Evolutionary conservation across 257 asterid species (phyloP), one percentile per base, ranked within the genome.

Genomic region (Catharanthus roseus): DNA sequence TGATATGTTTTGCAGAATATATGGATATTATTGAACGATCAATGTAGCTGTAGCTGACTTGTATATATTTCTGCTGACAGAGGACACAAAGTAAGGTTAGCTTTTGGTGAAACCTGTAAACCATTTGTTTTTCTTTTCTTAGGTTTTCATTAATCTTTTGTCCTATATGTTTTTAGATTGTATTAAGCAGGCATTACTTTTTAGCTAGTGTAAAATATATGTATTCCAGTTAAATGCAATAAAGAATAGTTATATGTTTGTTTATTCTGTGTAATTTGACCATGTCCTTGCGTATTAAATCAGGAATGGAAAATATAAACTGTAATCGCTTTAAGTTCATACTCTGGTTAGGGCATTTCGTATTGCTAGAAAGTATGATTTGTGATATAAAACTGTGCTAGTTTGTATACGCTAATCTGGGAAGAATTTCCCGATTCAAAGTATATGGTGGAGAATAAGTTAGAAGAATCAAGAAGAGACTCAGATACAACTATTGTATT

Each of bases 51-150:
- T n/a, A n/a, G n/a, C n/a, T n/a, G 70, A 31, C 70, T 68, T 78
- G 85, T 79, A 75, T 73, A 77, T 83, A 78, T 78, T 72, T 70
- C 41, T 36, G 19, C 34, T 26, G 67, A 79, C 71, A 65, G 68
- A 70, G 64, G 71, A 49, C 45, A 58, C 47, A 71, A 65, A 71
- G 79, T 64, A 45, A 57, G 82, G n/a, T 61, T 56, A 74, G 72
- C 31, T 69, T 65, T 72, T 55, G 19, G 56, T 29, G 31, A n/a
- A 26, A n/a, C n/a, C n/a, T n/a, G n/a, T n/a, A n/a, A 11, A 24
- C 21, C 28, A 24, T 19, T 64, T 42, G 15, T 34, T 33, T 15
- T n/a, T 51, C 8, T 68, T 50, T 51, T 71, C 69, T 11, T 62
- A 1, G 19, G 70, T 29, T 15, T 55, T 66, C 39, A 28, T 56